A percentile compares a stretch with the other conserved stretches of the same genome.
Conservation (phyloP, 257 asterid species). For the Przewalskia tangutica region DNA sequence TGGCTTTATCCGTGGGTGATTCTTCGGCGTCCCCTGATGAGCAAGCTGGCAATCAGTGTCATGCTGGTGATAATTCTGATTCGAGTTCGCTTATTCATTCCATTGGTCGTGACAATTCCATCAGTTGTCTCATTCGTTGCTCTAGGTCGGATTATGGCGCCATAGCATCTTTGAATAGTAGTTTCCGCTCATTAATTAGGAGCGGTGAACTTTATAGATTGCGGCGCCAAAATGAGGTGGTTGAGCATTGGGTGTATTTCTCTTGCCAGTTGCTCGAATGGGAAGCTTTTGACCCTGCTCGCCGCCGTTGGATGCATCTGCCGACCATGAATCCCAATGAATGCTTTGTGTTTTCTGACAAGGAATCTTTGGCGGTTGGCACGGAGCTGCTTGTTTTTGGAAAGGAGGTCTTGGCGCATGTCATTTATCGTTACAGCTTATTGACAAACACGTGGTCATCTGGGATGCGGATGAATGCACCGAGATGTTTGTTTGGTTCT, state of each 20-base stretch:
- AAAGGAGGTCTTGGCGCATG: too few species aligned
- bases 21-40: background rate
- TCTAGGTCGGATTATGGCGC: conserved; percentile 30
- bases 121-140: conserved; percentile 23
- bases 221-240: conserved; percentile 15
- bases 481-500: background rate
- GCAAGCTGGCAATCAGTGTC: background rate
- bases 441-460: background rate
- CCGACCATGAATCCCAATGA: too few species aligned
- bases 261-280: conserved; percentile 51
- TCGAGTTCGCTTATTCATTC: conserved; percentile 19
- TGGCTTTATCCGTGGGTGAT: conserved; percentile 23
- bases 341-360: conserved; percentile 10
- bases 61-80: conserved; percentile 31
- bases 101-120: conserved; percentile 49
- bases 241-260: conserved; percentile 54
- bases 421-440: too few species aligned
- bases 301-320: too few species aligned
- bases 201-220: conserved; percentile 39
- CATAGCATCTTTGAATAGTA: conserved; percentile 34
- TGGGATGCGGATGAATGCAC: background rate
- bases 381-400: too few species aligned
- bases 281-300: conserved; percentile 57
- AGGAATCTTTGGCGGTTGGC: too few species aligned
- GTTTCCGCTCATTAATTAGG: conserved; percentile 8